phyloP scores from a whole-genome alignment of 805 yeast genomes.

The Yarrowia sp. region DNA sequence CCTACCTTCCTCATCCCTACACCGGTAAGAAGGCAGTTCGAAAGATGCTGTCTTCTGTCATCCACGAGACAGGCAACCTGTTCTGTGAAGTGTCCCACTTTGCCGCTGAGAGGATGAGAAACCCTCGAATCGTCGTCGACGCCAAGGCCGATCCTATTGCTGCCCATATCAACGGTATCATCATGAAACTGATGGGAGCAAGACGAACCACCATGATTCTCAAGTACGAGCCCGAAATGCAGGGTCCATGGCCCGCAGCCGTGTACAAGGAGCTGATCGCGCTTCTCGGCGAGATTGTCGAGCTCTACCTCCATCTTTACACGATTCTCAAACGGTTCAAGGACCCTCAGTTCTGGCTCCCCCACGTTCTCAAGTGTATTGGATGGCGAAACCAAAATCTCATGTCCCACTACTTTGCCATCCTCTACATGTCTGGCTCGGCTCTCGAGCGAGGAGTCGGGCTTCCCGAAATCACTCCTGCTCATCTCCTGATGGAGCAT shows the following conservation, averaged over 20 bases:
- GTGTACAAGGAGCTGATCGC: slow-evolving; percentile 47
- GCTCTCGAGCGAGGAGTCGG: slow-evolving; percentile 48
- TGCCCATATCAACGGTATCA: slow-evolving; percentile 39
- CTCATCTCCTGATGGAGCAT: slow-evolving; percentile 44
- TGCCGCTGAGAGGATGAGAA: slow-evolving; percentile 45
- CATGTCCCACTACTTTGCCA: slow-evolving; percentile 47
- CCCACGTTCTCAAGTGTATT: slow-evolving; percentile 42
- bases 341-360: slow-evolving; percentile 44
- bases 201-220: slow-evolving; percentile 40
- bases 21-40: slow-evolving; percentile 49
- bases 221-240: slow-evolving; percentile 50
- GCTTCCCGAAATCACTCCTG: slow-evolving; percentile 49
- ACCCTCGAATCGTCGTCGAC: slow-evolving; percentile 43
- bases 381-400: slow-evolving; percentile 49
- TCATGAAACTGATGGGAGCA: slow-evolving; percentile 41
- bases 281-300: slow-evolving; percentile 45
- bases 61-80: slow-evolving; percentile 46
- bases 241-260: slow-evolving; percentile 49
- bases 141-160: slow-evolving; percentile 45
- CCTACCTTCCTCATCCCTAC: slow-evolving; percentile 47
- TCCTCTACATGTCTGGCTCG: slow-evolving; percentile 48
- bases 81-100: slow-evolving; percentile 48
- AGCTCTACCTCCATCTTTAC: slow-evolving; percentile 46
- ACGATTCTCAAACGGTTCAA: slow-evolving; percentile 46
- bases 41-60: slow-evolving; percentile 44